Evolutionary conservation across 495 filamentous ascomycete genomes (phyloP), one percentile per base, ranked within the genome.

Genomic region (Chaetomidium leptoderma): DNA sequence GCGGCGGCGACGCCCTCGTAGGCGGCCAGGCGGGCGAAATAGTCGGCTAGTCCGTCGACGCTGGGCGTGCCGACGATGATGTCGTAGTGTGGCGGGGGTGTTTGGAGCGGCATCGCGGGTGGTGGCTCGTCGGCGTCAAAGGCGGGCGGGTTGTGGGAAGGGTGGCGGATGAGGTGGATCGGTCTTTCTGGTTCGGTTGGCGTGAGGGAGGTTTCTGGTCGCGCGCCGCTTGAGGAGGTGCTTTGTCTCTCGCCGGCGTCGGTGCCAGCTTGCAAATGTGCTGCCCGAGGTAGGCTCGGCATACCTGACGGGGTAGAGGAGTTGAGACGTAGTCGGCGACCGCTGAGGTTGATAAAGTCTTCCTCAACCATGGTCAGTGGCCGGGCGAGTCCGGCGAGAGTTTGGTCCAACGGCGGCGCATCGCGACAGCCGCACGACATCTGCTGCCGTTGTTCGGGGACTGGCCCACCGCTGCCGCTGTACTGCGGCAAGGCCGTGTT

Each of bases 401-500:
- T 67, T 5, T 63, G 65, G 49, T 76, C 76, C 35, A 79, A 70
- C 11, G 78, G 69, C 39, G 77, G 72, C 30, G 88, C 84, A 35
- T 90, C 88, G 13, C 86, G 88, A 61, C 90, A 96, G 21, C 90
- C 89, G 67, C 91, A 92, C 47, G 86, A 78, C 50, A 79, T 78
- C 60, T 86, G 80, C 62, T 72, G 66, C 26, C 63, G 70, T 16
- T 68, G 64, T 6, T 58, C 50, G 1, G 74, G 63, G 1, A 76
- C 70, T 1, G 78, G 74, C 4, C 77, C 74, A 26, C 85, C 77
- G 8, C 83, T 80, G 17, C 81, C 81, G 24, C 83, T 84, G 64
- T 98, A 98, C 19, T 88, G 88, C 1, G 93, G 93, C 14, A 98
- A 82, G 27, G 85, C 82, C 19, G 89, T 93, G 71, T 97, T 97